phyloP scores from a whole-genome alignment of 1,284 basidiomycete species.

The Austropuccinia psidii region DNA sequence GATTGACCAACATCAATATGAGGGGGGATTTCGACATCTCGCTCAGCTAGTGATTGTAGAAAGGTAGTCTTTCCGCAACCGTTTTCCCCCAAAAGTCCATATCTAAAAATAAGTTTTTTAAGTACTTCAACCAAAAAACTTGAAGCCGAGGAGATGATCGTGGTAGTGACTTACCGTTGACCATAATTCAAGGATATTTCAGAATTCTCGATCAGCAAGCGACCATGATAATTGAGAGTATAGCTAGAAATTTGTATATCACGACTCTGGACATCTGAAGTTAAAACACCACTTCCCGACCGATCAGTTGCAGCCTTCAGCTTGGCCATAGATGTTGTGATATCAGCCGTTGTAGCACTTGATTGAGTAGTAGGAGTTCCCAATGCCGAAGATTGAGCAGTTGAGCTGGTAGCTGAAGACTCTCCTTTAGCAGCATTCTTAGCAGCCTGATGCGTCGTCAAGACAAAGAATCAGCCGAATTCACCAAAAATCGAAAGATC shows the following conservation, averaged over 20 bases:
- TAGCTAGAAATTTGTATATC: conserved; percentile 97
- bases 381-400: conserved; percentile 64
- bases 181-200: conserved; percentile 92
- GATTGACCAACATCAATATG: conserved; percentile 67
- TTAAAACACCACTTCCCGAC: conserved; percentile 81
- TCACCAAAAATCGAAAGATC: neutral
- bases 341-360: conserved; percentile 45
- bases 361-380: conserved; percentile 62
- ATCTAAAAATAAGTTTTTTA: conserved; percentile 48
- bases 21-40: conserved; percentile 85
- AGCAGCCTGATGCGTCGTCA: too few species aligned
- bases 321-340: conserved; percentile 66
- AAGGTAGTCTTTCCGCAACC: conserved; percentile 85
- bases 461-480: too few species aligned
- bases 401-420: conserved; percentile 65
- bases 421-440: conserved; percentile 60
- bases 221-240: conserved; percentile 94
- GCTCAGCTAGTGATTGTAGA: conserved; percentile 67
- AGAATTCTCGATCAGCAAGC: conserved; percentile 82
- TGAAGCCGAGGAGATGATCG: neutral
- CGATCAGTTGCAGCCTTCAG: conserved; percentile 78
- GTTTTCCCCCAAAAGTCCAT: conserved; percentile 93
- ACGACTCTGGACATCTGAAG: conserved; percentile 81
- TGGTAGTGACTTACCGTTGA: conserved; percentile 57
- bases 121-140: too few species aligned